These are phyloP conservation scores for Pecoramyces ruminantium DNA, from an alignment of 192 early-diverging fungal genomes.

Conservation along the genomic window DNA sequence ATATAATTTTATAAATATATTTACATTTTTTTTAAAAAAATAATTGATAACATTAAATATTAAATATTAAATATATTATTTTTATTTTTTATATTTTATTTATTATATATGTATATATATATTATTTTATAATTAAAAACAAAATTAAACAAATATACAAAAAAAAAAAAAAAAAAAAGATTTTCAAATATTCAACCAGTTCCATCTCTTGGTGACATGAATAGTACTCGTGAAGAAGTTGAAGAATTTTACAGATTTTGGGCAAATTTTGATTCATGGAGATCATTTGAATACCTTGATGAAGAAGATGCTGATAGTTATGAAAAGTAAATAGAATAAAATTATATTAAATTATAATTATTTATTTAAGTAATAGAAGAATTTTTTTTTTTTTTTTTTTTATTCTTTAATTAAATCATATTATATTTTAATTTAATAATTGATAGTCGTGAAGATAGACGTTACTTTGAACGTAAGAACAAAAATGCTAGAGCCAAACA, in stretches of 20 bases:
- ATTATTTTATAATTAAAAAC: no score
- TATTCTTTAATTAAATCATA: background rate
- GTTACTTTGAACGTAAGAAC: conserved; percentile 91
- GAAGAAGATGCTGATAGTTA: conserved; percentile 84
- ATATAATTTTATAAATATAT: no score
- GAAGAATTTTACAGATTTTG: conserved; percentile 75
- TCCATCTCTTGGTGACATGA: conserved; percentile 55
- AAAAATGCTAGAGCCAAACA: conserved; percentile 68
- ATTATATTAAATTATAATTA: background rate
- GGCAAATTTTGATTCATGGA: conserved; percentile 87
- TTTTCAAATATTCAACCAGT: conserved; percentile 87
- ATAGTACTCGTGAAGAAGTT: conserved; percentile 41
- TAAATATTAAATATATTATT: no score
- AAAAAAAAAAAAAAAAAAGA: background rate
- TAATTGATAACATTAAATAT: no score
- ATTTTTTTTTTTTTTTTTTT: no score
- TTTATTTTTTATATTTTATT: no score
- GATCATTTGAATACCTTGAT: conserved; percentile 93
- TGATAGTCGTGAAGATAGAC: conserved; percentile 77
- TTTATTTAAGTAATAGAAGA: no score
- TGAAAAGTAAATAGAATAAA: conserved; percentile 35
- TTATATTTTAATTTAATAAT: background rate
- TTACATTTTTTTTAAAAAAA: no score
- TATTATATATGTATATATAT: no score
- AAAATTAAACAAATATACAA: no score